phyloP scores from a whole-genome alignment of 2,329 filamentous ascomycete genomes.

The Thermomyces lanuginosus region DNA sequence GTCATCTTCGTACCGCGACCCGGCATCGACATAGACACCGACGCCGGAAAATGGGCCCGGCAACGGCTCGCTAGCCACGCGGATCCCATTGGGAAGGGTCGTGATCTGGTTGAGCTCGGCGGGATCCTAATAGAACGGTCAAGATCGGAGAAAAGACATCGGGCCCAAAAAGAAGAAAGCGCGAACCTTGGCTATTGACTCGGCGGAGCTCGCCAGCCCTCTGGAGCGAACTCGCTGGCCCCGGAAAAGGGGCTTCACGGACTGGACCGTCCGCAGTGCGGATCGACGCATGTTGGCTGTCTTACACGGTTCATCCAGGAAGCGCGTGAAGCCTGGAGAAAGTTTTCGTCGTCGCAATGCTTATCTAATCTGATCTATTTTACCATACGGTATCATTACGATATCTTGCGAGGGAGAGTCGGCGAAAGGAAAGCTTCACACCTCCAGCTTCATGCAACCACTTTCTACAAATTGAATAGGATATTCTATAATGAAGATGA shows the following conservation, averaged over 20 bases:
- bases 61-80: constrained; percentile 85
- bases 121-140: constrained; percentile 51
- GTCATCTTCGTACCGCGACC: constrained; percentile 81
- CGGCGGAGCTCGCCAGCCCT: constrained; percentile 21
- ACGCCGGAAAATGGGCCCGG: constrained; percentile 90
- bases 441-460: too few relatives aligned
- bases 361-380: too few relatives aligned
- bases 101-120: constrained; percentile 77
- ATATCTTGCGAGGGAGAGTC: too few relatives aligned
- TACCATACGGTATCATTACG: too few relatives aligned
- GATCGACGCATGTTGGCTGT: constrained; percentile 25
- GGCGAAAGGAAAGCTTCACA: too few relatives aligned
- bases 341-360: too few relatives aligned
- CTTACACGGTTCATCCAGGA: too few relatives aligned
- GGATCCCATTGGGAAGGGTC: constrained; percentile 76
- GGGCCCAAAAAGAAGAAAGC: background rate
- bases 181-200: constrained; percentile 19
- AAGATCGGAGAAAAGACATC: constrained; percentile 1
- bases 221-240: constrained; percentile 19
- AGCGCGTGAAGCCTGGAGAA: constrained; percentile 2
- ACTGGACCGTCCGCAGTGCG: constrained; percentile 24
- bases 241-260: constrained; percentile 20
- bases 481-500: too few relatives aligned
- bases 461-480: too few relatives aligned
- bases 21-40: constrained; percentile 88